Conservation (phyloP, 1,139 yeast genomes). For the Hansenula sp. region DNA sequence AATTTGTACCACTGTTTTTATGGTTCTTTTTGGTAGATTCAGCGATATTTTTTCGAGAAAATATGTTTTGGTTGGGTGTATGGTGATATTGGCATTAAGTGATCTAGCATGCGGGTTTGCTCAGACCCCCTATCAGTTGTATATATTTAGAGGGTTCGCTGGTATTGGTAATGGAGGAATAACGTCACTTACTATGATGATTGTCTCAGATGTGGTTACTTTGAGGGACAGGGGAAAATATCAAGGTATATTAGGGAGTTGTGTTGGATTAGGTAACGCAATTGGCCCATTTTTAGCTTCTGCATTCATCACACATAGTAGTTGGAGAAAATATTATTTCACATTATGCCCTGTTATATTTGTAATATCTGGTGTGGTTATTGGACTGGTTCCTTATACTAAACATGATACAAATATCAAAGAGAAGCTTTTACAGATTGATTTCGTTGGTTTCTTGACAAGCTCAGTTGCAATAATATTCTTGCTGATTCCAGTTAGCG, state of each 20-base stretch:
- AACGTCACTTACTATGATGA: slow-evolving; percentile 31
- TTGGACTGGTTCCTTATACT: too few relatives aligned
- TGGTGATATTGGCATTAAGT: slow-evolving; percentile 30
- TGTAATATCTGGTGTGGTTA: too few relatives aligned
- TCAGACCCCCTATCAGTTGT: slow-evolving; percentile 28
- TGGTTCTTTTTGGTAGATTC: slow-evolving; percentile 33
- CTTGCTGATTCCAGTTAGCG: too few relatives aligned
- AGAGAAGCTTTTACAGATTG: too few relatives aligned
- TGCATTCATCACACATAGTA: slow-evolving; percentile 33
- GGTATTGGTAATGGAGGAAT: slow-evolving; percentile 39
- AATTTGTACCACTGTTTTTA: slow-evolving; percentile 39
- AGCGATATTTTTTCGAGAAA: slow-evolving; percentile 40
- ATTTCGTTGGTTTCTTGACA: too few relatives aligned
- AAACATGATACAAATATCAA: too few relatives aligned
- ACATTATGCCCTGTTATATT: too few relatives aligned
- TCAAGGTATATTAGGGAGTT: slow-evolving; percentile 42
- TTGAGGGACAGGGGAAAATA: slow-evolving; percentile 34
- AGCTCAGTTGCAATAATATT: too few relatives aligned
- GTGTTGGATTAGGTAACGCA: slow-evolving; percentile 48
- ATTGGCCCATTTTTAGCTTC: slow-evolving; percentile 55
- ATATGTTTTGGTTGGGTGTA: slow-evolving; percentile 27
- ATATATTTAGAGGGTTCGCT: slow-evolving; percentile 32
- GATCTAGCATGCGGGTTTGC: slow-evolving; percentile 30
- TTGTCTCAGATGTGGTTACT: slow-evolving; percentile 35
- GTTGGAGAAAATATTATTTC: slow-evolving; percentile 31